These are phyloP conservation scores for Candida peoriensis DNA, from an alignment of 805 yeast genomes.

Conservation along the genomic window DNA sequence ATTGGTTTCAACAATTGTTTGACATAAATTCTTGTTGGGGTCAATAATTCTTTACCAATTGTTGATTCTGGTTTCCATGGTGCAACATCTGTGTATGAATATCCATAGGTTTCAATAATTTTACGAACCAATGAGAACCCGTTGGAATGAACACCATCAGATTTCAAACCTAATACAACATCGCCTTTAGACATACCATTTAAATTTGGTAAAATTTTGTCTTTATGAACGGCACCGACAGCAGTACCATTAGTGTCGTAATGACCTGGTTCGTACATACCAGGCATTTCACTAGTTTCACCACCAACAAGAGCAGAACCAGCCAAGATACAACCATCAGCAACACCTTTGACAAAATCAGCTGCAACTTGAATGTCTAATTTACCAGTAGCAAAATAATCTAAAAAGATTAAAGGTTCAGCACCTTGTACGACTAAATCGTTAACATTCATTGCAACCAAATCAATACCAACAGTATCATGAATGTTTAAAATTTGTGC, in stretches of 20 bases:
- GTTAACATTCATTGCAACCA: constrained; percentile 98
- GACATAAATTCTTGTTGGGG: constrained; percentile 93
- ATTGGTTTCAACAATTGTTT: constrained; percentile 79
- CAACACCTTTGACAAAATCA: constrained; percentile 90
- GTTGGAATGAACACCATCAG: constrained; percentile 94
- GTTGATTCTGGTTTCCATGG: constrained; percentile 77
- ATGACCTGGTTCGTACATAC: constrained; percentile 92
- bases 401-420: constrained; percentile 91
- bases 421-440: constrained; percentile 99
- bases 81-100: constrained; percentile 65
- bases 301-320: constrained; percentile 99
- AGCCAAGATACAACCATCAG: constrained; percentile 89
- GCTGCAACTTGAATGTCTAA: constrained; percentile 81
- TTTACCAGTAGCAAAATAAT: constrained; percentile 94
- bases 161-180: constrained; percentile 77
- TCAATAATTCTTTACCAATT: constrained; percentile 79
- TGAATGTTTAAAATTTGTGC: constrained; percentile 89
- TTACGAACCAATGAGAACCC: constrained; percentile 94
- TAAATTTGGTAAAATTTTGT: constrained; percentile 66
- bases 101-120: constrained; percentile 74
- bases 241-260: constrained; percentile 99
- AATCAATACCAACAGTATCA: constrained; percentile 96
- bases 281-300: constrained; percentile 99
- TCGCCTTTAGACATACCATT: constrained; percentile 72
- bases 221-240: constrained; percentile 88